Conservation (phyloP, 768 basidiomycete genomes). For the Dictyophora rubrovolvata region DNA sequence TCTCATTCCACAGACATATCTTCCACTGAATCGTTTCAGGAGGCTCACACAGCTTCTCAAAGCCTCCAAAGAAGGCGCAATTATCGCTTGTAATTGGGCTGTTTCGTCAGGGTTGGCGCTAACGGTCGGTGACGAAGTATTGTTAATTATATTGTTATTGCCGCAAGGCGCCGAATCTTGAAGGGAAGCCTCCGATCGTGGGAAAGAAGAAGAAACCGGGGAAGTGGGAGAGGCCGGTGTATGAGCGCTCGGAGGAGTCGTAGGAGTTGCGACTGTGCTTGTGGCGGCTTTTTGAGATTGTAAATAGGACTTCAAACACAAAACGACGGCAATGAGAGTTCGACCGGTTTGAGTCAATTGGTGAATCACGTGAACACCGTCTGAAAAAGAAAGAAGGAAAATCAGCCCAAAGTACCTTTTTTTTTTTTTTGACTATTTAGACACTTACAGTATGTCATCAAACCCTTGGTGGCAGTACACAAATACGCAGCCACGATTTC, state of each 20-base stretch:
- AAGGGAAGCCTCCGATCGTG: background rate
- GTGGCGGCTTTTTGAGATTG: constrained; percentile 1
- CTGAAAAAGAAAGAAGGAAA: constrained; percentile 26
- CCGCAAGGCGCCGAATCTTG: background rate
- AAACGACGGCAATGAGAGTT: constrained; percentile 76
- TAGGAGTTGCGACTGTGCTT: background rate
- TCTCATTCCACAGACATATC: constrained; percentile 85
- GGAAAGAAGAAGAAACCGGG: background rate
- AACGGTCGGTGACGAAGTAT: background rate
- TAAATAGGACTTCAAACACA: constrained; percentile 78
- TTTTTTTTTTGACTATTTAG: background rate
- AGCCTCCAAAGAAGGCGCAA: constrained; percentile 75
- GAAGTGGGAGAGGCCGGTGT: background rate
- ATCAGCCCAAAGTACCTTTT: background rate
- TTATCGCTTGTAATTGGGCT: constrained; percentile 48
- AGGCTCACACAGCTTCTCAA: constrained; percentile 81
- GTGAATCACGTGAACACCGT: constrained; percentile 92
- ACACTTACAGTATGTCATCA: constrained; percentile 90
- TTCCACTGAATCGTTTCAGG: constrained; percentile 79
- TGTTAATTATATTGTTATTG: background rate
- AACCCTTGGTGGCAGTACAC: constrained; percentile 73
- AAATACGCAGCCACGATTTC: constrained; percentile 76
- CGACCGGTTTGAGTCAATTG: constrained; percentile 91
- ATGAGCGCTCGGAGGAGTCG: background rate
- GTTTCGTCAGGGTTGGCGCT: background rate